Conservation (phyloP, 163 green algal genomes). For the Coccomyxa subellipsoidea region DNA sequence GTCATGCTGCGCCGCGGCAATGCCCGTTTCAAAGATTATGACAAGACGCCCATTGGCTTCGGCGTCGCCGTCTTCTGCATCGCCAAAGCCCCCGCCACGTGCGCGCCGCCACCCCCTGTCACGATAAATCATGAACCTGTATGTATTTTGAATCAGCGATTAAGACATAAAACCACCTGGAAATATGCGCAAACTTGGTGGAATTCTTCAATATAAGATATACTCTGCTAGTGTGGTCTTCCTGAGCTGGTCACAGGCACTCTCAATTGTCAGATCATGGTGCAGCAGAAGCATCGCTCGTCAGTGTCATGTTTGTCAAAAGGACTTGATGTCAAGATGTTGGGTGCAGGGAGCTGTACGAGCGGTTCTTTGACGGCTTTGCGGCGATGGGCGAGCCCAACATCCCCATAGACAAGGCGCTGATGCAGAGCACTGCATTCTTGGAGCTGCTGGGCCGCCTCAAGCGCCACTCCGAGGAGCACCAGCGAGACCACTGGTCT, state of each 20-base stretch:
- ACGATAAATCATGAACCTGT: too few relatives aligned
- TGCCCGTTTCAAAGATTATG: slow-evolving; percentile 57
- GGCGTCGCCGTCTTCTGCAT: slow-evolving; percentile 76
- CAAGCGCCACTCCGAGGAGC: slow-evolving; percentile 41
- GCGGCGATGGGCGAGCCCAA: slow-evolving; percentile 59
- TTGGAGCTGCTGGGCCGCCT: slow-evolving; percentile 58
- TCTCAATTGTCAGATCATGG: too few relatives aligned
- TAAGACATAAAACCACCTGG: too few relatives aligned
- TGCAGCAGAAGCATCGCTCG: not conserved
- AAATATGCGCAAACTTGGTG: too few relatives aligned
- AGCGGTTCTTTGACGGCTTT: slow-evolving; percentile 64
- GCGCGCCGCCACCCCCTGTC: not conserved
- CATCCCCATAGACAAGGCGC: slow-evolving; percentile 67
- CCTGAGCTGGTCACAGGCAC: too few relatives aligned
- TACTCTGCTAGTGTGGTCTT: too few relatives aligned
- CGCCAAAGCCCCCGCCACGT: slow-evolving; percentile 36
- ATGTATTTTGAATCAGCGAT: too few relatives aligned
- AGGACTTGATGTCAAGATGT: not conserved
- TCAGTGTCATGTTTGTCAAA: not conserved
- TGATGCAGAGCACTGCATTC: slow-evolving; percentile 54
- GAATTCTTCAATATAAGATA: too few relatives aligned
- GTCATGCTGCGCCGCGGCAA: slow-evolving; percentile 62
- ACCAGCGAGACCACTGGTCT: slow-evolving; percentile 72
- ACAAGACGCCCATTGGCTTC: slow-evolving; percentile 78
- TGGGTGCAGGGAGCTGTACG: slow-evolving; percentile 41